Conservation (phyloP, 2,329 filamentous ascomycete species). For the Trichoderma sp. region DNA sequence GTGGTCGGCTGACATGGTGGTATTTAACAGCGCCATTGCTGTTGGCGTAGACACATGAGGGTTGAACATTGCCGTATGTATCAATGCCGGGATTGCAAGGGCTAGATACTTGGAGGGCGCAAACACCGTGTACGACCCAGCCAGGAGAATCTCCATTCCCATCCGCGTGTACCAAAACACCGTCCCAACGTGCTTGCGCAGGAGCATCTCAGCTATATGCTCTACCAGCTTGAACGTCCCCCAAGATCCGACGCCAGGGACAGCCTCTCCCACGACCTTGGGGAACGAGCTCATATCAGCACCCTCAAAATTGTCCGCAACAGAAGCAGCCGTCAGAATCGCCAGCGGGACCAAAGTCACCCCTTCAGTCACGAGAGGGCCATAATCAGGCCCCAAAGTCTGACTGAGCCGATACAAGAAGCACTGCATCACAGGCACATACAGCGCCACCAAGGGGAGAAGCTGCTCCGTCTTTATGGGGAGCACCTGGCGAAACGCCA, state of each 20-base stretch:
- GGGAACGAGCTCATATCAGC: conserved; percentile 55
- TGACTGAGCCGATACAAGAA: conserved; percentile 66
- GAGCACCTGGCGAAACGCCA: conserved; percentile 47
- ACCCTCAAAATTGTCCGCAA: conserved; percentile 62
- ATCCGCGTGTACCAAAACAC: conserved; percentile 65
- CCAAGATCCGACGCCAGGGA: conserved; percentile 65
- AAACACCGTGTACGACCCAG: conserved; percentile 60
- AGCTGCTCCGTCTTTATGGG: conserved; percentile 49
- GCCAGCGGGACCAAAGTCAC: conserved; percentile 70
- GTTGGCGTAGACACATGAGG: conserved; percentile 64
- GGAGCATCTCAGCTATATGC: conserved; percentile 36
- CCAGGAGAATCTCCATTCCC: conserved; percentile 67
- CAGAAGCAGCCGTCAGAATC: conserved; percentile 59
- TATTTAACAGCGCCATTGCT: conserved; percentile 62
- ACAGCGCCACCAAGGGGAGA: conserved; percentile 71
- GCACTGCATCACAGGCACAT: conserved; percentile 70
- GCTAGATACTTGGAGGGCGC: conserved; percentile 67
- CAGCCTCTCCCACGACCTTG: conserved; percentile 57
- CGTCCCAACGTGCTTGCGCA: conserved; percentile 55
- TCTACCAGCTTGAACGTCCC: conserved; percentile 57
- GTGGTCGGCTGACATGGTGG: conserved; percentile 59
- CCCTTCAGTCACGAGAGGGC: conserved; percentile 71
- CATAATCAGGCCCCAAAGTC: conserved; percentile 63
- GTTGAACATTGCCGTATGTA: conserved; percentile 70
- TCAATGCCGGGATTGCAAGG: conserved; percentile 66